A percentile compares a stretch with the other conserved stretches of the same genome.
These are phyloP conservation scores for Colletotrichum tamarilloi DNA, from an alignment of 2,329 filamentous ascomycete species.

Conservation along the genomic window DNA sequence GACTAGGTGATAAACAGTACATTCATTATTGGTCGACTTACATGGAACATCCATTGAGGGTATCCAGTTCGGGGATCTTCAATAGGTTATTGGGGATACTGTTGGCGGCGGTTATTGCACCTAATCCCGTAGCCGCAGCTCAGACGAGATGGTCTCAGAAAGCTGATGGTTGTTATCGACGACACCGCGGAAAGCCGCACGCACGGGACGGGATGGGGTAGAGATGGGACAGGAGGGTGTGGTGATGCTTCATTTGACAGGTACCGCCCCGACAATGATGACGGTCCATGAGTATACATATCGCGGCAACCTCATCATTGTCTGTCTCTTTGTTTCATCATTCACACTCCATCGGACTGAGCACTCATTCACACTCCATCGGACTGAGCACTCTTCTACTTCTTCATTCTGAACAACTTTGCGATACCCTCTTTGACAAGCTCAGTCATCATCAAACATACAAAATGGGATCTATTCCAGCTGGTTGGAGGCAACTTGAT, in stretches of 20 bases:
- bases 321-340: background rate
- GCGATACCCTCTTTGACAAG: background rate
- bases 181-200: slow-evolving; percentile 24
- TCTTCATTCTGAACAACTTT: background rate
- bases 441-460: background rate
- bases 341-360: background rate
- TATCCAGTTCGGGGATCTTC: background rate
- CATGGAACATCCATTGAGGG: background rate
- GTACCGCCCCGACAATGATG: background rate
- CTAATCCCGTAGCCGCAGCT: background rate
- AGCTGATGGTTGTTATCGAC: slow-evolving; percentile 6
- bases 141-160: background rate
- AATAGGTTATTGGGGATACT: background rate
- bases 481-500: slow-evolving; percentile 56
- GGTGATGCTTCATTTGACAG: slow-evolving; percentile 2
- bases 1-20: slow-evolving; percentile 15
- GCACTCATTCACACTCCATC: background rate
- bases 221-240: slow-evolving; percentile 7
- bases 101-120: slow-evolving; percentile 9
- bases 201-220: slow-evolving; percentile 16
- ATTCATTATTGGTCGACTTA: slow-evolving; percentile 3
- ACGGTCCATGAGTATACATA: slow-evolving; percentile 16
- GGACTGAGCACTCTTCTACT: background rate
- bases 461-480: slow-evolving; percentile 27
- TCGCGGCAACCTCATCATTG: background rate